Base-by-base conservation (phyloP, 2,329 filamentous ascomycete genomes). In the Paracamarosporium sp. region DNA sequence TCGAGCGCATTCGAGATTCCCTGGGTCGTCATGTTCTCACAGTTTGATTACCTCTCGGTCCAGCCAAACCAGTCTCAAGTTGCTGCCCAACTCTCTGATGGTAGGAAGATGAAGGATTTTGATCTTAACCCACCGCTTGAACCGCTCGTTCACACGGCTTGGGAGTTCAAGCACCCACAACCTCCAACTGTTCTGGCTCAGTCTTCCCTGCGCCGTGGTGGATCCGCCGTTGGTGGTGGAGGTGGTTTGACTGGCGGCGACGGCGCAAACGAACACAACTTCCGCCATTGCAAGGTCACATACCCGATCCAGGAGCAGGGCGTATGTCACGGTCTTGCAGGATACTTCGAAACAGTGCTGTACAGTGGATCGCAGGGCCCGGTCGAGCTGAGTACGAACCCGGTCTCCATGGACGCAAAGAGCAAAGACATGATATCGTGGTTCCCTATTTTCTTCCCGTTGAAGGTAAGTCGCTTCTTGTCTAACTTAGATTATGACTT, bases 371-470 rank as follows among this genome's bases (percentile, higher is more conserved):
- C 54, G 50, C 67, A 74, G 45, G 80, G 80, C 1, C 88, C 87
- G 66, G 86, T 97, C 4, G 94, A 98, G 80, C 84, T 99, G 58
- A 96, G 92, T 70, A 99, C 91, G 4, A 90, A 97, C 69, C 96
- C 95, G 0, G 90, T 96, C 63, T 91, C 90, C 28, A 98, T 99
- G 79, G 92, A 95, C 55, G 81, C 82, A 56, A 98, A 98, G 85
- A 97, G 93, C 82, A 90, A 90, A 72, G 93, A 96, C 69, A 99
- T 99, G 96, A 96, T 97, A 63, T 96, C 92, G 54, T 99, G 95
- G 95, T 99, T 99, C 75, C 95, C 95, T 1, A 98, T 99, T 28
- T 97, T 94, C 80, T 99, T 99, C 73, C 95, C 96, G 0, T 80
- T 99, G 13, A 96, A 95, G 87, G 93, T 93, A 81, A 71, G 85